Evolutionary conservation across 176 grass and related monocot species (phyloP).

Genomic region (Phoenix roebelenii): DNA sequence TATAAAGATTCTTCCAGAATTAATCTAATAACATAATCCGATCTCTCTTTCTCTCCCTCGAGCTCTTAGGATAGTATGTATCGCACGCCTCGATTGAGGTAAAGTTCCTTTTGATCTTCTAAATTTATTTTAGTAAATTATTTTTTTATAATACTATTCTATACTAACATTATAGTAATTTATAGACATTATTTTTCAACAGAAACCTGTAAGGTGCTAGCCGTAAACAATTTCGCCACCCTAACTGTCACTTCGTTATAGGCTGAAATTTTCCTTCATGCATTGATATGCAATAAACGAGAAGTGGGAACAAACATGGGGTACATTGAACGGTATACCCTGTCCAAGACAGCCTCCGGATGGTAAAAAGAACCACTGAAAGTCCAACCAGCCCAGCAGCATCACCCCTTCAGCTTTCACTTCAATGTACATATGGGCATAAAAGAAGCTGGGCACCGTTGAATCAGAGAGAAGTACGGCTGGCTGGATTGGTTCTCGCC

Average conservation of each 20-base stretch:
- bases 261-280: constrained; percentile 56
- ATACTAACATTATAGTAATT: too few species aligned
- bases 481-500: too few species aligned
- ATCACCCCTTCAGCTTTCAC: constrained; percentile 27
- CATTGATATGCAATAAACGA: constrained; percentile 43
- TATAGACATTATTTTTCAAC: too few species aligned
- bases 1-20: too few species aligned
- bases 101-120: too few species aligned
- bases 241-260: constrained; percentile 35
- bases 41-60: too few species aligned
- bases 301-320: neutral
- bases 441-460: constrained; percentile 24
- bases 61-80: too few species aligned
- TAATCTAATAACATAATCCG: too few species aligned
- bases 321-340: constrained; percentile 22
- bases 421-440: constrained; percentile 44
- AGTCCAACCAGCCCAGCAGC: constrained; percentile 16
- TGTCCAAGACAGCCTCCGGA: constrained; percentile 15
- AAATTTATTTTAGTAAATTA: too few species aligned
- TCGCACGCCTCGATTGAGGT: too few species aligned
- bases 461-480: constrained; percentile 10
- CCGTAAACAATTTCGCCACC: neutral
- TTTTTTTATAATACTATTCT: too few species aligned
- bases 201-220: too few species aligned
- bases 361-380: constrained; percentile 10